These are phyloP conservation scores for Clausena lansium DNA, from an alignment of 345 rosid genomes.

Conservation along the genomic window DNA sequence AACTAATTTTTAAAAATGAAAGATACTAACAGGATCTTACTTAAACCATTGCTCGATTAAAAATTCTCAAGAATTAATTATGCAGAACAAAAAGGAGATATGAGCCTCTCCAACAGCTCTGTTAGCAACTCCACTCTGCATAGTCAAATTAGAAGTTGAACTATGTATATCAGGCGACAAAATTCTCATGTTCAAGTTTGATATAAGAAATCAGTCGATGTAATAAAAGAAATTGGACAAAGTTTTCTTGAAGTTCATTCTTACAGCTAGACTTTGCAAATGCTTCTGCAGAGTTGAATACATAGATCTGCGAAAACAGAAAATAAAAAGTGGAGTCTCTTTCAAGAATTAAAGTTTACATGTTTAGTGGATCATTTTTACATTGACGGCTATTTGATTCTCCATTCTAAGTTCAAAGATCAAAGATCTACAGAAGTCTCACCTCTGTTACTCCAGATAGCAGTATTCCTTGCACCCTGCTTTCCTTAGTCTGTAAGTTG, in stretches of 20 bases:
- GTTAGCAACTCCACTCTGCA: conserved; percentile 77
- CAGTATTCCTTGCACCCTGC: conserved; percentile 58
- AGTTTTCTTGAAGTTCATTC: conserved; percentile 20
- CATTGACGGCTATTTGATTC: neutral
- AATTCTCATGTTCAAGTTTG: conserved; percentile 21
- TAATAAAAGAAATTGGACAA: neutral
- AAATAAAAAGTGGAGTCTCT: conserved; percentile 12
- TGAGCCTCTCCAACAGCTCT: conserved; percentile 95
- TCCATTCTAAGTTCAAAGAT: neutral
- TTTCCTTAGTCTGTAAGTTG: conserved; percentile 84
- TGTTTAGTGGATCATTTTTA: neutral
- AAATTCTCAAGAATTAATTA: conserved; percentile 2
- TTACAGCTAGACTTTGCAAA: conserved; percentile 68
- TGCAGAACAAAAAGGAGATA: conserved; percentile 41
- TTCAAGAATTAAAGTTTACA: neutral
- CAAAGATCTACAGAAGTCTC: conserved; percentile 9
- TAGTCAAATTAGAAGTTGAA: conserved; percentile 32
- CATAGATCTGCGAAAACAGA: conserved; percentile 40
- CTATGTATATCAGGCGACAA: neutral
- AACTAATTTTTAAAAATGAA: conserved; percentile 12
- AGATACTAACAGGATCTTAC: neutral
- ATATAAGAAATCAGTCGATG: conserved; percentile 23
- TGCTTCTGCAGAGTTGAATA: conserved; percentile 57
- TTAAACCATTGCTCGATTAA: neutral
- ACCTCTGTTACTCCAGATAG: conserved; percentile 78